Evolutionary conservation across 768 basidiomycete genomes (phyloP).

Genomic region (Macrolepiota albuminosa): DNA sequence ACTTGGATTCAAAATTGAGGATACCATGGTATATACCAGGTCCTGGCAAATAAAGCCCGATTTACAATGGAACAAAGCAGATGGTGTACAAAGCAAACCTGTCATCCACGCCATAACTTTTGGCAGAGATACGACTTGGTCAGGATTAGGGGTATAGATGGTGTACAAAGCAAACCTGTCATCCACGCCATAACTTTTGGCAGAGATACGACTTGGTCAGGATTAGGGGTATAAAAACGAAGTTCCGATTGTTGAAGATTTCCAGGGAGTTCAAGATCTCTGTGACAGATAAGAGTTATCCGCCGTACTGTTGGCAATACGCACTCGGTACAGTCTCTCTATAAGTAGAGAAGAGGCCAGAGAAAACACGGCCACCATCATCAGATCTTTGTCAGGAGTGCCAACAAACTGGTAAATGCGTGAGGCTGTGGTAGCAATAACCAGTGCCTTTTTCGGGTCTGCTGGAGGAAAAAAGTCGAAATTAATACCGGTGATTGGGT

Average conservation of each 20-base stretch:
- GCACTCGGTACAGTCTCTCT: conserved; percentile 77
- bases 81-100: conserved; percentile 38
- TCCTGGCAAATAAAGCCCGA: conserved; percentile 36
- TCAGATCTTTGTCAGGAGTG: conserved; percentile 60
- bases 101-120: conserved; percentile 89
- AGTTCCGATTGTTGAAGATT: conserved; percentile 71
- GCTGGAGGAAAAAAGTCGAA: conserved; percentile 71
- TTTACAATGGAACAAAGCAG: conserved; percentile 1
- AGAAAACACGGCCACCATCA: conserved; percentile 72
- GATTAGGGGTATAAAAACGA: conserved; percentile 70
- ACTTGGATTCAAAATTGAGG: conserved; percentile 62
- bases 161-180: conserved; percentile 53
- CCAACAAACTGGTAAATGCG: conserved; percentile 92
- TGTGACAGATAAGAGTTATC: conserved; percentile 23
- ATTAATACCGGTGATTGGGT: conserved; percentile 79
- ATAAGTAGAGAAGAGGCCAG: conserved; percentile 67
- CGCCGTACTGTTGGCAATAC: conserved; percentile 11
- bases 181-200: conserved; percentile 86
- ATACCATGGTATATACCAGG: conserved; percentile 87
- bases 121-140: conserved; percentile 65
- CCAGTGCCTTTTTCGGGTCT: conserved; percentile 58
- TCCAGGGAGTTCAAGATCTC: conserved; percentile 92
- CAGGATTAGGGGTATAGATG: conserved; percentile 59
- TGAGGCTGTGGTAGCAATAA: conserved; percentile 80
- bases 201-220: conserved; percentile 63